Percentiles rank a stretch among this genome's conserved stretches.
Evolutionary conservation across 495 filamentous ascomycete genomes (phyloP).

Genomic region (Penicillium salamii): DNA sequence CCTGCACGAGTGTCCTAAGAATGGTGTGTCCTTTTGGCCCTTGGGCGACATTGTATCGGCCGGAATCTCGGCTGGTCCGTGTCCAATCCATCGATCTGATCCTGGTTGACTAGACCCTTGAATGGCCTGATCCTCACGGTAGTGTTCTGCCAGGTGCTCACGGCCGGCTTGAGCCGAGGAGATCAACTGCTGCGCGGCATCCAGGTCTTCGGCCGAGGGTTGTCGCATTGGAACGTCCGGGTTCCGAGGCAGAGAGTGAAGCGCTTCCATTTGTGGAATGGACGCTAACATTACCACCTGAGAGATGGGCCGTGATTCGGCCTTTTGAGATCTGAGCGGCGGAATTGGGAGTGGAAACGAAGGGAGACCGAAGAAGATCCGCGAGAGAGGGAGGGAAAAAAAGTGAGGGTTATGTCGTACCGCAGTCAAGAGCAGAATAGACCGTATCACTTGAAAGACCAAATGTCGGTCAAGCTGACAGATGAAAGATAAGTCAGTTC

Average conservation of each 20-base stretch:
- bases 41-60: slow-evolving; percentile 34
- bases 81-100: slow-evolving; percentile 10
- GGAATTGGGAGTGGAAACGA: slow-evolving; percentile 18
- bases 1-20: slow-evolving; percentile 56
- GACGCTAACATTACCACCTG: slow-evolving; percentile 41
- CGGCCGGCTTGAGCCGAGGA: slow-evolving; percentile 45
- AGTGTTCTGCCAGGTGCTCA: slow-evolving; percentile 34
- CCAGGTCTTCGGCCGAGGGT: slow-evolving; percentile 45
- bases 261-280: slow-evolving; percentile 40
- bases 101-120: slow-evolving; percentile 9
- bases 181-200: slow-evolving; percentile 47
- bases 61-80: slow-evolving; percentile 5
- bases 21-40: slow-evolving; percentile 38
- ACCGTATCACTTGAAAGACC: slow-evolving; percentile 36
- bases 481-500: slow-evolving; percentile 19
- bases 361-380: slow-evolving; percentile 8
- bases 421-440: slow-evolving; percentile 36
- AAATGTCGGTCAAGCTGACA: slow-evolving; percentile 46
- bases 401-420: slow-evolving; percentile 34
- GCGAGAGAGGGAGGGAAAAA: no score
- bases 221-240: slow-evolving; percentile 35
- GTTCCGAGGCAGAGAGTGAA: slow-evolving; percentile 35
- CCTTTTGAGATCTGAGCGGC: background rate
- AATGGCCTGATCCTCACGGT: slow-evolving; percentile 17
- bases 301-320: slow-evolving; percentile 1